Evolutionary conservation across 208 protist species (phyloP).

Genomic region (Porcisia deanei): DNA sequence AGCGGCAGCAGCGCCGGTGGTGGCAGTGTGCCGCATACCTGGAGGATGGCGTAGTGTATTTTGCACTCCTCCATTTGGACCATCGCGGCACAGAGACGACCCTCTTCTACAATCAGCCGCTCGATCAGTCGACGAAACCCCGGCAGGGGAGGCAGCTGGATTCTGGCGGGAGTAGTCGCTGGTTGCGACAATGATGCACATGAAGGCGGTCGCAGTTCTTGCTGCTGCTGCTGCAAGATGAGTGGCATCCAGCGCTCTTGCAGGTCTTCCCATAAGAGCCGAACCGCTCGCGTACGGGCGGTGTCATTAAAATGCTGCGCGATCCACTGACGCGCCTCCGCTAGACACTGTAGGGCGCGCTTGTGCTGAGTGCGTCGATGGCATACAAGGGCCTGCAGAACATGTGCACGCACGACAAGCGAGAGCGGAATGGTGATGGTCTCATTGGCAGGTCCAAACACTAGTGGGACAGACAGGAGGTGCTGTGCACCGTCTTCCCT

Average conservation of each 20-base stretch:
- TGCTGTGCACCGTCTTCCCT: background rate
- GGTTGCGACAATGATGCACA: background rate
- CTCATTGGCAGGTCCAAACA: conserved; percentile 22
- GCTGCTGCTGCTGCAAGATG: background rate
- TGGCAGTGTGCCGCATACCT: conserved; percentile 14
- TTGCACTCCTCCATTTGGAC: conserved; percentile 49
- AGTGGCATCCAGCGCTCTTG: conserved; percentile 8
- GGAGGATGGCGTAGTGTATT: conserved; percentile 43
- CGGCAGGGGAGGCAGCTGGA: conserved; percentile 9
- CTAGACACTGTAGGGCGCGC: conserved; percentile 37
- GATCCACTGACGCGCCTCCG: conserved; percentile 32
- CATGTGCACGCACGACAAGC: conserved; percentile 45
- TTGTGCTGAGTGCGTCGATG: conserved; percentile 28
- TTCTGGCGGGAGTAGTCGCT: background rate
- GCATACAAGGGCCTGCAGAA: conserved; percentile 38
- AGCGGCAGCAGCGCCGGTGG: conserved; percentile 7
- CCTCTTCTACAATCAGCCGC: conserved; percentile 22
- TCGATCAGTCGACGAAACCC: conserved; percentile 16
- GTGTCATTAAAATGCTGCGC: conserved; percentile 10
- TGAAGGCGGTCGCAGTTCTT: background rate
- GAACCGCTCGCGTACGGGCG: conserved; percentile 21
- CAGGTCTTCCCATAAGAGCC: conserved; percentile 29
- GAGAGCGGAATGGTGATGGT: conserved; percentile 41
- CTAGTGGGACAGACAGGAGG: background rate
- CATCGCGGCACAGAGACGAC: conserved; percentile 38